Conservation (phyloP, 2,329 filamentous ascomycete species). For the Pezicula radicicola region DNA sequence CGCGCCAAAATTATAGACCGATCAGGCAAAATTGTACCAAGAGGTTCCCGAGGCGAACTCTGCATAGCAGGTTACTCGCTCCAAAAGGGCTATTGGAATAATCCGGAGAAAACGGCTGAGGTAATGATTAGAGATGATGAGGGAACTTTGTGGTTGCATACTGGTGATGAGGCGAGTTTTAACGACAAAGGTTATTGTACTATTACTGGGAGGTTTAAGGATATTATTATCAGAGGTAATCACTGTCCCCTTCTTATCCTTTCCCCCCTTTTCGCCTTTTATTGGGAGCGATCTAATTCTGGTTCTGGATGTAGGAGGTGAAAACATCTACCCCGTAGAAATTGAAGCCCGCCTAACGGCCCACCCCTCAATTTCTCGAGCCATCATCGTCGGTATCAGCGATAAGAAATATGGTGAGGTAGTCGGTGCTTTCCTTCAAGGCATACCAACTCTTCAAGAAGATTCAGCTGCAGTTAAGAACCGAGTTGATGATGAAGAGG, state of each 20-base stretch:
- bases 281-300: not conserved
- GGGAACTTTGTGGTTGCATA: constrained; percentile 43
- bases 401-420: constrained; percentile 64
- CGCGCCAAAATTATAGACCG: constrained; percentile 68
- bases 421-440: constrained; percentile 57
- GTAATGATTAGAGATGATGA: constrained; percentile 26
- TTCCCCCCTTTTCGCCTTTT: not conserved
- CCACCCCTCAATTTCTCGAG: constrained; percentile 51
- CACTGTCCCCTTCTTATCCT: not conserved
- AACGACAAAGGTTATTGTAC: constrained; percentile 39
- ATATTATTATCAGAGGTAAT: constrained; percentile 64
- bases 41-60: constrained; percentile 58
- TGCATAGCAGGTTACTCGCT: constrained; percentile 59
- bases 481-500: constrained; percentile 33
- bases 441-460: constrained; percentile 27
- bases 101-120: constrained; percentile 32
- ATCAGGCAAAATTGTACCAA: constrained; percentile 46
- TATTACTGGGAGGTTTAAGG: constrained; percentile 68
- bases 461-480: not conserved
- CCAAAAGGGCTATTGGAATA: constrained; percentile 63
- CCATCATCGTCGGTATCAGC: constrained; percentile 60
- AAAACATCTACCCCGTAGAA: constrained; percentile 61
- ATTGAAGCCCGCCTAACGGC: constrained; percentile 64
- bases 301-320: constrained; percentile 36
- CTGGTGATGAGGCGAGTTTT: constrained; percentile 51